Percentiles rank a stretch among this genome's conserved stretches.
Evolutionary conservation across 306 rosid species (phyloP).

Genomic region (Prunus salicina): DNA sequence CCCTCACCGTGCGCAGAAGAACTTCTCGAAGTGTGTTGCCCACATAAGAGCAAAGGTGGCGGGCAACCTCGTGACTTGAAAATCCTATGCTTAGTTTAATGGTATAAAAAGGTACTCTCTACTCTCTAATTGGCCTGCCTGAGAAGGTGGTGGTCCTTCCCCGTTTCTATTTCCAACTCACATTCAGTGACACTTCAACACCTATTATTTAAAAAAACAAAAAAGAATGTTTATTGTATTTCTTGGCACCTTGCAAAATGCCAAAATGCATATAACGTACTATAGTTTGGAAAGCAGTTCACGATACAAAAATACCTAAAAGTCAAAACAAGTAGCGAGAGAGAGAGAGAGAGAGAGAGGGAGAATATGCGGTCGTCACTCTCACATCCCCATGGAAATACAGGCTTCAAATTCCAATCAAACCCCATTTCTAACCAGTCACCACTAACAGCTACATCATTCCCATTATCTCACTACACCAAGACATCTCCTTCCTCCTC

Average conservation of each 20-base stretch:
- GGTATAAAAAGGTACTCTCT: no score
- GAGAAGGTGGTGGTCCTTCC: not conserved
- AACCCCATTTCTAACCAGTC: slow-evolving; percentile 11
- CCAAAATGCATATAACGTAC: not conserved
- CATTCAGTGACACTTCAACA: not conserved
- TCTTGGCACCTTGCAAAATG: not conserved
- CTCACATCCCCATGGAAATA: slow-evolving; percentile 22
- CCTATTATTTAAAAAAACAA: not conserved
- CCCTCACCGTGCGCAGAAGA: no score
- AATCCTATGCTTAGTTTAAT: no score
- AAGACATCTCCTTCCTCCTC: slow-evolving; percentile 7
- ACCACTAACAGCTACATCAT: not conserved
- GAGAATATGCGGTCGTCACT: slow-evolving; percentile 42
- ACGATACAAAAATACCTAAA: not conserved
- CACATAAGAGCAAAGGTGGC: no score
- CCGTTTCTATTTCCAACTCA: no score
- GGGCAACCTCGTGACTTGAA: no score
- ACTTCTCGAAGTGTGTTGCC: no score
- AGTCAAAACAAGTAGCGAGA: not conserved
- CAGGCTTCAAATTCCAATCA: slow-evolving; percentile 21
- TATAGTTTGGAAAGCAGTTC: no score
- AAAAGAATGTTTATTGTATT: no score
- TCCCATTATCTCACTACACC: not conserved
- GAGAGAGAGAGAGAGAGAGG: not conserved
- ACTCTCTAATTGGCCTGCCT: no score